Evolutionary conservation across 352 stramenopile genomes (phyloP).

Genomic region (Globisporangium parvum): DNA sequence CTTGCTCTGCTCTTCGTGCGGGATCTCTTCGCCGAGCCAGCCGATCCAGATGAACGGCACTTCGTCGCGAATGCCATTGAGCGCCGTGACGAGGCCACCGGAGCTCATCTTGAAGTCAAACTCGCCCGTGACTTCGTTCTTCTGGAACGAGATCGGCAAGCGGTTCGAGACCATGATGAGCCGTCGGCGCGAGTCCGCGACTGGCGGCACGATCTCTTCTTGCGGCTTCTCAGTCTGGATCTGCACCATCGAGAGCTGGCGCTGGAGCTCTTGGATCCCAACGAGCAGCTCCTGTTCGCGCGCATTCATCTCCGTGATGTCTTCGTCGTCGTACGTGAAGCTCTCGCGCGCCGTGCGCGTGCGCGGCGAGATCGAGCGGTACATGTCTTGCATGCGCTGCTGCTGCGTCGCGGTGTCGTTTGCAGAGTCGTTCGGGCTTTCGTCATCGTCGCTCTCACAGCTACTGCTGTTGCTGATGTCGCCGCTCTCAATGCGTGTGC

Average conservation of each 20-base stretch:
- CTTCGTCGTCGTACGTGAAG: conserved; percentile 53
- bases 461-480: conserved; percentile 1
- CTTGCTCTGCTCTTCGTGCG: conserved; percentile 74
- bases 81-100: conserved; percentile 81
- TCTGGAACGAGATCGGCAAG: conserved; percentile 84
- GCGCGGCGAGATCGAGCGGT: conserved; percentile 21
- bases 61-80: conserved; percentile 84
- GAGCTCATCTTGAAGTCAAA: conserved; percentile 87
- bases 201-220: conserved; percentile 60
- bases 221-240: conserved; percentile 76
- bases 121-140: conserved; percentile 81
- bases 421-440: conserved; percentile 3
- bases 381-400: conserved; percentile 22
- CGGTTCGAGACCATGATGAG: conserved; percentile 91
- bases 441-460: conserved; percentile 4
- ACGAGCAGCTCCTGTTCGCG: conserved; percentile 85
- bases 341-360: conserved; percentile 11
- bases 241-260: conserved; percentile 84
- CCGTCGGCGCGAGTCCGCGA: conserved; percentile 53
- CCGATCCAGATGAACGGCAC: conserved; percentile 91
- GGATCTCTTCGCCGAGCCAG: conserved; percentile 86
- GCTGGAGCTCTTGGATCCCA: conserved; percentile 89
- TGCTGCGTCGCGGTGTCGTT: conserved; percentile 10
- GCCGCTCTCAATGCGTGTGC: background rate
- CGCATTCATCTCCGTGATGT: conserved; percentile 69